Evolutionary conservation across 2,329 filamentous ascomycete genomes (phyloP), one percentile per base, ranked within the genome.

Genomic region (Penicillium sp.): DNA sequence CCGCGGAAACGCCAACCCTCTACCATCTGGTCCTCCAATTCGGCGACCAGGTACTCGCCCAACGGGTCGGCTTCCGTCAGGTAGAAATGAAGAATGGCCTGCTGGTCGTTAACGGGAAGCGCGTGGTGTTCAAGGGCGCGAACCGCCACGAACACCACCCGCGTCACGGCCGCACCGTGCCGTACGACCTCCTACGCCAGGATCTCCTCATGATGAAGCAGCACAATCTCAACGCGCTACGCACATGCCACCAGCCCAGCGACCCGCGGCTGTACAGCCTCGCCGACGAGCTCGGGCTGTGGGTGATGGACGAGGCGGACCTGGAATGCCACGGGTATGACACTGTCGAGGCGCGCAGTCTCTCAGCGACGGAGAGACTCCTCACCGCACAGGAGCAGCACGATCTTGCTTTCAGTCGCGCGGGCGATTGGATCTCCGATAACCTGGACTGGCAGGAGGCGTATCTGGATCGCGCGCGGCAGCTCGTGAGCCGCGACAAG

Each of bases 111-210:
- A 91, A 91, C 61, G 88, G 88, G 5, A 80, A 80, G 19, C 77
- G 84, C 1, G 81, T 91, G 56, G 80, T 85, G 5, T 81, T 91
- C 66, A 83, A 85, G 31, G 89, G 88, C 21, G 85, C 86, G 23
- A 91, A 91, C 73, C 79, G 89, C n/a, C 90, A 91, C 68, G 90
- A 92, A 63, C 89, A 92, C 67, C 88, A 91, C 68, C 88, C 88
- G 0, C 75, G 77, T 15, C 82, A 83, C 38, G 88, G 89, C 4
- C 85, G 89, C 1, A 82, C 88, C 1, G 87, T 91, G 0, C 87
- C 88, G 0, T 72, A 85, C 7, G 84, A 87, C 1, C 90, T 85
- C 35, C 83, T 90, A 69, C 83, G 83, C 64, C 74, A 81, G 17
- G 89, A 91, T 66, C 78, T 91, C 2, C 70, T 88, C 3, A 78